phyloP scores from a whole-genome alignment of 2,329 filamentous ascomycete species.

The Rachicladosporium sp. region DNA sequence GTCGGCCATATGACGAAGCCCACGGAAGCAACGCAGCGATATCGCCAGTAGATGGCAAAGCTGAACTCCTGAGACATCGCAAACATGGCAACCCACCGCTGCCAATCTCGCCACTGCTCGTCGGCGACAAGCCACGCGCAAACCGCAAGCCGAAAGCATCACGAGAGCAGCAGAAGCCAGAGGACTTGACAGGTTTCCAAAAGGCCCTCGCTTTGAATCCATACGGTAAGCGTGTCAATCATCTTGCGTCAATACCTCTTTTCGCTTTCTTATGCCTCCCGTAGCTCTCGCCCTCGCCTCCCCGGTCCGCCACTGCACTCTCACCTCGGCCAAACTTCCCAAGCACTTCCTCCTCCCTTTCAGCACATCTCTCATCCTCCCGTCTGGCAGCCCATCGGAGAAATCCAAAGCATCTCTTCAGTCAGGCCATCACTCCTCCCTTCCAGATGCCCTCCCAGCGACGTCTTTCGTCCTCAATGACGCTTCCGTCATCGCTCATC shows the following conservation, averaged over 20 bases:
- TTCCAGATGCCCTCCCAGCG: slow-evolving; percentile 20
- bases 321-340: slow-evolving; percentile 42
- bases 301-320: slow-evolving; percentile 44
- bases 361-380: slow-evolving; percentile 42
- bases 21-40: too few relatives aligned
- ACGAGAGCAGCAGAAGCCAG: slow-evolving; percentile 26
- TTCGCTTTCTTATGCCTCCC: slow-evolving; percentile 2
- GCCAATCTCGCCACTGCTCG: slow-evolving; percentile 37
- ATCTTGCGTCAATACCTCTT: not conserved
- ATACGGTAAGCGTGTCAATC: slow-evolving; percentile 43
- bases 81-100: slow-evolving; percentile 25
- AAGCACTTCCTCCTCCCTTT: slow-evolving; percentile 53
- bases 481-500: slow-evolving; percentile 15
- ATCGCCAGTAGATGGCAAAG: too few relatives aligned
- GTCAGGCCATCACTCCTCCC: slow-evolving; percentile 43
- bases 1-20: too few relatives aligned
- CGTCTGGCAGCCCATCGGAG: slow-evolving; percentile 25
- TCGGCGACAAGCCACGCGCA: slow-evolving; percentile 29
- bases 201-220: slow-evolving; percentile 48
- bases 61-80: slow-evolving; percentile 21
- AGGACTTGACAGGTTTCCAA: slow-evolving; percentile 40
- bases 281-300: slow-evolving; percentile 51
- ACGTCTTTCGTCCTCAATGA: slow-evolving; percentile 13
- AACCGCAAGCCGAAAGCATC: slow-evolving; percentile 11
- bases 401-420: slow-evolving; percentile 1